A percentile compares a stretch with the other conserved stretches of the same genome.
These are phyloP conservation scores for Ascosphaera apis DNA, from an alignment of 2,329 filamentous ascomycete species.

Conservation along the genomic window DNA sequence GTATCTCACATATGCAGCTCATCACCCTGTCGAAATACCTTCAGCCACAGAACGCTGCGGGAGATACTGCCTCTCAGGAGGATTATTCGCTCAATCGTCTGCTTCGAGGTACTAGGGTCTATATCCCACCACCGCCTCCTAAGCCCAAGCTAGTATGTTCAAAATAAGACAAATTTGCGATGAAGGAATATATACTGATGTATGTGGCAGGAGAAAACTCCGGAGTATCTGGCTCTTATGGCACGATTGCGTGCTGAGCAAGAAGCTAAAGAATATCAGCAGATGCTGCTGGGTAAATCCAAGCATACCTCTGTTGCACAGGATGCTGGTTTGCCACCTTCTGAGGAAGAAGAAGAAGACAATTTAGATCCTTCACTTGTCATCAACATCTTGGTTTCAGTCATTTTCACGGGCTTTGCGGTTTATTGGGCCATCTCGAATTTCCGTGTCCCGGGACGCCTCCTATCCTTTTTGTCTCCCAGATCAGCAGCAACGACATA, in stretches of 20 bases:
- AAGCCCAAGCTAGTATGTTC: constrained; percentile 49
- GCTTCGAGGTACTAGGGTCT: constrained; percentile 47
- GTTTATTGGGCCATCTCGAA: constrained; percentile 21
- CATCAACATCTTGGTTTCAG: constrained; percentile 71
- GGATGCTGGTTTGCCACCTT: not conserved
- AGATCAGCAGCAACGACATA: constrained; percentile 4
- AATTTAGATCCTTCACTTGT: constrained; percentile 35
- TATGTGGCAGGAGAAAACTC: constrained; percentile 30
- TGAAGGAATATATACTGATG: constrained; percentile 2
- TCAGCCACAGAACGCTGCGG: constrained; percentile 1
- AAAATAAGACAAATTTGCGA: not conserved
- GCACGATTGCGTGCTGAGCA: constrained; percentile 58
- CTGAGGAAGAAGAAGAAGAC: constrained; percentile 9
- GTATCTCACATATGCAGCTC: constrained; percentile 20
- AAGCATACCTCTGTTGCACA: not conserved
- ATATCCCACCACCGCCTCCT: constrained; percentile 54
- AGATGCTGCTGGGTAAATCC: constrained; percentile 9
- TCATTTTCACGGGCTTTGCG: constrained; percentile 39
- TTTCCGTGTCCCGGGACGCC: constrained; percentile 14
- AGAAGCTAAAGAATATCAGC: constrained; percentile 57
- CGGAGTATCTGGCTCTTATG: constrained; percentile 77
- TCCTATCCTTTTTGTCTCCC: constrained; percentile 6
- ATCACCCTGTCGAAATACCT: constrained; percentile 15
- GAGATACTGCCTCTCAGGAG: constrained; percentile 7
- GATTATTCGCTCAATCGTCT: constrained; percentile 41